Evolutionary conservation across 371 early-diverging fungal species (phyloP), one percentile per base, ranked within the genome.

Genomic region (Neoconidiobolus thromboides): DNA sequence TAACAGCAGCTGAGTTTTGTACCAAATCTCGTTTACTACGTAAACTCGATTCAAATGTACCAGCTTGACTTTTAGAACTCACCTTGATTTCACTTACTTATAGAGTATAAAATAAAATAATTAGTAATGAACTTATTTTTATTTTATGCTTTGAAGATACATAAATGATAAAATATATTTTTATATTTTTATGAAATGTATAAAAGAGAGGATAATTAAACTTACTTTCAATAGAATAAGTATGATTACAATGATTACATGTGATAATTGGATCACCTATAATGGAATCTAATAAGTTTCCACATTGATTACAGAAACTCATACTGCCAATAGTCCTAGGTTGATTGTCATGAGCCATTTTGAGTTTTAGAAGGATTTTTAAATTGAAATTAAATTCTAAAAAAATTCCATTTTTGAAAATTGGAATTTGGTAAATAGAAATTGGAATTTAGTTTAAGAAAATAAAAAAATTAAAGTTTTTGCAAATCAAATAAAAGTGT

Each of bases 281-380:
- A 2, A 89, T 86, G 63, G 79, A 76, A 71, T 92, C 93, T 14
- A 94, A 76, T 47, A 92, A 73, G 64, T 86, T 83, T 49, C 89
- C 89, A 68, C 92, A 93, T 63, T 81, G 82, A 39, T 80, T 78
- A 68, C 94, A 93, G 65, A 92, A 93, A 46, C 86, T 76, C 60
- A 86, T 79, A 1, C 83, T 82, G 61, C 82, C 82, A 15, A 57
- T 14, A 4, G 49, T 49, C 14, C 49, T 5, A 14, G 26, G 14
- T 49, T 49, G 49, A 49, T 49, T 49, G 5, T 49, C 3, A 10
- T 49, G 4, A 3, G 3, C 26, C 26, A 26, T 26, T 26, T 26
- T 26, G 26, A 26, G 26, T 26, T 26, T 26, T 26, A 26, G 26
- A 26, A 26, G 26, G 26, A 26, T 26, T 26, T 26, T 5, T 49